phyloP scores from a whole-genome alignment of 352 stramenopile species.

The Phytophthora vignae region DNA sequence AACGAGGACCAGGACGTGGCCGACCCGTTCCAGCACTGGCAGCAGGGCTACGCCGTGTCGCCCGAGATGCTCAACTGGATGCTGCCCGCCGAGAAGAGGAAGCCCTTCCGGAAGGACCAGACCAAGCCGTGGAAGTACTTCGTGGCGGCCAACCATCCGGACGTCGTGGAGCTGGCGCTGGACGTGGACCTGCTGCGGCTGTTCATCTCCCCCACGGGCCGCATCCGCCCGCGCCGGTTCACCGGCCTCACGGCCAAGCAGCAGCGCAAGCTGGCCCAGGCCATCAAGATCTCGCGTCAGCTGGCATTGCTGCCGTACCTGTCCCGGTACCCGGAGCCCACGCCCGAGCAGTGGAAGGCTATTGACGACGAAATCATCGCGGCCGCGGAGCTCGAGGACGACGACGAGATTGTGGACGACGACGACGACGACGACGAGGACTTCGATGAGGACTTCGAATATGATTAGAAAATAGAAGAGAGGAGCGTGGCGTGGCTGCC shows the following conservation, averaged over 20 bases:
- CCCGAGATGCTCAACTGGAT: constrained; percentile 91
- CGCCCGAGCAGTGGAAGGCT: constrained; percentile 80
- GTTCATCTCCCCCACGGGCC: constrained; percentile 86
- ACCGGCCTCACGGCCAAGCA: constrained; percentile 86
- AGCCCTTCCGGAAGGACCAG: constrained; percentile 60
- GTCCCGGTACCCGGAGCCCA: constrained; percentile 83
- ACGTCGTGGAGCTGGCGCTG: constrained; percentile 81
- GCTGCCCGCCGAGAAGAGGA: constrained; percentile 67
- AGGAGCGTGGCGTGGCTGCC: constrained; percentile 13
- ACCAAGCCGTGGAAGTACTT: constrained; percentile 87
- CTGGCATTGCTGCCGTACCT: constrained; percentile 78
- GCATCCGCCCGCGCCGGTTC: constrained; percentile 83
- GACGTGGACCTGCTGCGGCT: constrained; percentile 82
- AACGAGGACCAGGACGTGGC: constrained; percentile 38
- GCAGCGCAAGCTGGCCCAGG: constrained; percentile 79
- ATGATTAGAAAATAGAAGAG: constrained; percentile 69
- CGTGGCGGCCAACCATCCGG: constrained; percentile 73
- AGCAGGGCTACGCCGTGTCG: constrained; percentile 44
- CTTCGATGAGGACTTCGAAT: constrained; percentile 74
- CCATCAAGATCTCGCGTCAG: constrained; percentile 84
- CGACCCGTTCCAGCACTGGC: constrained; percentile 60
- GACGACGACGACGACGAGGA: constrained; percentile 74
- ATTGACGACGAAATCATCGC: constrained; percentile 86
- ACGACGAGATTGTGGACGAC: constrained; percentile 52
- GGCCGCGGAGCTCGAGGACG: constrained; percentile 60